Base-by-base conservation (phyloP, 192 early-diverging fungal species). In the Thamnidium elegans region DNA sequence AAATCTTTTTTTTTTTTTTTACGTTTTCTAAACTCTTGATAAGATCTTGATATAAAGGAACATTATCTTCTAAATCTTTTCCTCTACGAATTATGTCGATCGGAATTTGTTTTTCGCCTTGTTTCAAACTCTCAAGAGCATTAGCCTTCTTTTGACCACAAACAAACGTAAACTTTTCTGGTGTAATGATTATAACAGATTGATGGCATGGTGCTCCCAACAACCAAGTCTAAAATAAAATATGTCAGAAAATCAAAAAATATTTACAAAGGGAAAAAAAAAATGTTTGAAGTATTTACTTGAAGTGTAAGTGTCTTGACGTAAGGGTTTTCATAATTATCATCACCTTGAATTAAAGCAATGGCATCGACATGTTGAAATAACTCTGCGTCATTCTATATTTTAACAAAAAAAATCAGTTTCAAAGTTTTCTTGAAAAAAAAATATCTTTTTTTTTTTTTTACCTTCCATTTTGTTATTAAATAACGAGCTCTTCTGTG, bases 201-300 rank as follows among this genome's bases (percentile, higher is more conserved):
- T 98, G 91, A 2, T 88, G 83, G 62, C 96, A 91, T 70, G 97
- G 95, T 65, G 94, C 91, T 44, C 94, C 94, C 47, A 96, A 81
- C 55, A 96, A 81, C 95, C 95, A 99, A 50, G 85, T 87, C 86
- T 99, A 78, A 19, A 61, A 47, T 52, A 19, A 26, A 26, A 26
- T 26, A 26, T 26, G 56, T 62, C 60, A 43, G 13, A 46, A 58
- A 58, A 67, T 15, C 5, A 63, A 2, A 21, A 32, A 46, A 14
- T 11, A 26, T 14, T 14, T 15, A 50, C 8, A 6, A n/a, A 36
- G 20, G 17, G 21, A 64, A 23, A 31, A 55, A 58, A 56, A 43
- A 14, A 0, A 48, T n/a, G n/a, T n/a, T n/a, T n/a, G n/a, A n/a
- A 44, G 26, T 20, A 65, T 50, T 50, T 87, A 88, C 87, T 78